phyloP scores from a whole-genome alignment of 2,329 filamentous ascomycete species.

The Scedosporium boydii region DNA sequence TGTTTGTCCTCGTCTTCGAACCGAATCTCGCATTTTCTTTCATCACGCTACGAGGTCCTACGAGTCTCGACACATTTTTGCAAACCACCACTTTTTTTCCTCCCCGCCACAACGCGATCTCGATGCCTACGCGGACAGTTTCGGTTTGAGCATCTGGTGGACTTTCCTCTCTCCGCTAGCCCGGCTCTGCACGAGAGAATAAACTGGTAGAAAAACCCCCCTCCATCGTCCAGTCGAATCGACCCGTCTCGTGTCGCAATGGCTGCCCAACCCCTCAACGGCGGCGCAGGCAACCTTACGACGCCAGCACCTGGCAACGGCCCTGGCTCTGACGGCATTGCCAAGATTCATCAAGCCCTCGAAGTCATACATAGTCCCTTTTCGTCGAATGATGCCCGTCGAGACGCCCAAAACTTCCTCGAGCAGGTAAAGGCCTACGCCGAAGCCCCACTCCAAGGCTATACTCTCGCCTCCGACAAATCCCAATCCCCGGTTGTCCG shows the following conservation, averaged over 20 bases:
- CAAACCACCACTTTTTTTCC: not conserved
- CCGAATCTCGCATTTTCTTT: not conserved
- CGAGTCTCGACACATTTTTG: not conserved
- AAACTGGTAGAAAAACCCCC: not conserved
- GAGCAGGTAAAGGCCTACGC: constrained; percentile 73
- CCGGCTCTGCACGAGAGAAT: not conserved
- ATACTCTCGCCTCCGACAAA: constrained; percentile 66
- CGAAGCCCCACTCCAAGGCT: constrained; percentile 78
- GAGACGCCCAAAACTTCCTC: constrained; percentile 76
- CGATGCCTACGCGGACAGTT: not conserved
- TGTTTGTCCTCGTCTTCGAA: not conserved
- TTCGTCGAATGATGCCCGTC: constrained; percentile 71
- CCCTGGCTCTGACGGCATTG: constrained; percentile 37
- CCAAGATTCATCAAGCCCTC: constrained; percentile 73
- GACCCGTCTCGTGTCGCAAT: constrained; percentile 5
- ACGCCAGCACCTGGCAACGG: constrained; percentile 27
- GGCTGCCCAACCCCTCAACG: constrained; percentile 20
- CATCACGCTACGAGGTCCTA: not conserved
- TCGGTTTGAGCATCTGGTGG: not conserved
- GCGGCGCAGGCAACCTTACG: constrained; percentile 17
- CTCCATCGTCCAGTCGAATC: not conserved
- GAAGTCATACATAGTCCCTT: constrained; percentile 77
- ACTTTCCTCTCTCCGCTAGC: not conserved
- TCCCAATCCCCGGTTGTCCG: constrained; percentile 72
- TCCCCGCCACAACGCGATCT: not conserved